These are phyloP conservation scores for Penicillium concentricum DNA, from an alignment of 2,329 filamentous ascomycete genomes.

Conservation along the genomic window DNA sequence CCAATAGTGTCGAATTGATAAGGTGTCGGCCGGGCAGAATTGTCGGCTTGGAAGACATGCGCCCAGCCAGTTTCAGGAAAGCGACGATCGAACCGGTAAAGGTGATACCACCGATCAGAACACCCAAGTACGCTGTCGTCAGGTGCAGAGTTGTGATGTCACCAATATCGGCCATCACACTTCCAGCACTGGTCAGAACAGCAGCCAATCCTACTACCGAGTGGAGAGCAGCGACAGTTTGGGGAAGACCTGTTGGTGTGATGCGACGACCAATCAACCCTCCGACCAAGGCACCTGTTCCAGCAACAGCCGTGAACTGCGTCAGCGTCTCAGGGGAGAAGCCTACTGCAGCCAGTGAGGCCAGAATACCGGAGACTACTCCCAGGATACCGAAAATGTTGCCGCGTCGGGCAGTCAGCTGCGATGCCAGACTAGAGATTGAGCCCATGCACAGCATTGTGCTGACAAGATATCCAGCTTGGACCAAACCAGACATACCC, in stretches of 20 bases:
- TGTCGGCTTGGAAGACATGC: slow-evolving; percentile 75
- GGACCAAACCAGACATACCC: slow-evolving; percentile 78
- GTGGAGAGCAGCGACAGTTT: slow-evolving; percentile 85
- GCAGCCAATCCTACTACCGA: slow-evolving; percentile 87
- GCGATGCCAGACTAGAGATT: slow-evolving; percentile 76
- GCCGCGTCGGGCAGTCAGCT: slow-evolving; percentile 77
- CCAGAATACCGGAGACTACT: slow-evolving; percentile 77
- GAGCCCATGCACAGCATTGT: slow-evolving; percentile 83
- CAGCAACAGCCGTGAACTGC: slow-evolving; percentile 76
- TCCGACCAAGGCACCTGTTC: slow-evolving; percentile 66
- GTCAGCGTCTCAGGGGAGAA: slow-evolving; percentile 75
- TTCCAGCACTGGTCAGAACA: slow-evolving; percentile 83
- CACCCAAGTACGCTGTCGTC: slow-evolving; percentile 81
- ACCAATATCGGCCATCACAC: slow-evolving; percentile 71
- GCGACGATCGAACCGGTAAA: slow-evolving; percentile 90
- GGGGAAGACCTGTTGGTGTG: slow-evolving; percentile 81
- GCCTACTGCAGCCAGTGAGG: slow-evolving; percentile 76
- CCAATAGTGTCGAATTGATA: slow-evolving; percentile 72
- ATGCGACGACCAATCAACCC: slow-evolving; percentile 81
- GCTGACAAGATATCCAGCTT: slow-evolving; percentile 83
- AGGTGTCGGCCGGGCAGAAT: slow-evolving; percentile 71
- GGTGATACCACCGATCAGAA: slow-evolving; percentile 82
- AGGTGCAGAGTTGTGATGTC: slow-evolving; percentile 76
- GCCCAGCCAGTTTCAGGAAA: slow-evolving; percentile 80
- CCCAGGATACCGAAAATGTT: slow-evolving; percentile 86